Base-by-base conservation (phyloP, 225 moss, liverwort and hornwort species). In the Lunularia cruciata region DNA sequence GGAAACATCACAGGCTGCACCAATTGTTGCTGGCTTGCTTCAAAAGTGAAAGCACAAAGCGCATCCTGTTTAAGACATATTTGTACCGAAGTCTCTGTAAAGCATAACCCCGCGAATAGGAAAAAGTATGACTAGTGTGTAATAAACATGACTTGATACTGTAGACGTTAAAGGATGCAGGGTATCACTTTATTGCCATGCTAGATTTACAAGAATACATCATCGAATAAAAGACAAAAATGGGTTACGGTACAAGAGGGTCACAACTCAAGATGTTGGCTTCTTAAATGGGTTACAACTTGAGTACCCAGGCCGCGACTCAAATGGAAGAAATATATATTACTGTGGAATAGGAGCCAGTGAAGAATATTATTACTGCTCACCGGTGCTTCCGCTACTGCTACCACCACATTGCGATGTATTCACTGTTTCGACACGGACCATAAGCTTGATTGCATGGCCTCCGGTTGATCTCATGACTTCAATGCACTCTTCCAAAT, bases 361-460 rank as follows among this genome's bases (percentile, higher is more conserved):
- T 35, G 35, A 23, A 64, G n/a, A 40, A 43, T 5, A 22, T 62
- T 23, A 42, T 61, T 79, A 72, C 46, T 68, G 69, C 31, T 76
- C 80, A 64, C 72, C 72, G 8, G 67, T 76, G 56, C 56, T 57
- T 45, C 76, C 68, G 49, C 81, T 72, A 36, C 75, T 72, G 33
- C 80, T 75, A 39, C 71, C 71, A 58, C 70, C 74, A 10, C 70
- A 57, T 27, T 48, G 60, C 23, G 66, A 63, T 27, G 25, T 34
- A 43, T 68, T 46, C n/a, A 14, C 64, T 47, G 73, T 66, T 55
- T 82, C 82, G 4, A 54, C 28, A 34, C 90, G 82, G 11, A 92
- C 92, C 83, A 83, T 88, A 25, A 95, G 83, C 84, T 96, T 96
- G 70, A 96, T 86, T 5, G 80, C 76, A 77, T 90, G 84, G 46